Conservation (phyloP, 1,284 basidiomycete species). For the Sporisorium sorghi region DNA sequence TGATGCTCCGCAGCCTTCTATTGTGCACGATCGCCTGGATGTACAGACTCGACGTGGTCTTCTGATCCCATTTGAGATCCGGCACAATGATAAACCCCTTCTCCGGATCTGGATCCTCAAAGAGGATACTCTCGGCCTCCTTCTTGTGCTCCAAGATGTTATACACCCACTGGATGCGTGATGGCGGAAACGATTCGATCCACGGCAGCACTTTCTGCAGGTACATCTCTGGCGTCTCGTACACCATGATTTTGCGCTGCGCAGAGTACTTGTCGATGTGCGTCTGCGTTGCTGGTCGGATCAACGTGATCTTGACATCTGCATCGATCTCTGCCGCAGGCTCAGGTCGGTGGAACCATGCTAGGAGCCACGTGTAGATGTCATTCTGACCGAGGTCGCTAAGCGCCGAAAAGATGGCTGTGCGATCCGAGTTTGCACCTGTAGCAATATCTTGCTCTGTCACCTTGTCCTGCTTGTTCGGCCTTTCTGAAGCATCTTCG, state of each 20-base stretch:
- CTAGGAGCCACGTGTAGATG: constrained; percentile 66
- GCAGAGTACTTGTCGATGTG: constrained; percentile 78
- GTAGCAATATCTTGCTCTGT: background rate
- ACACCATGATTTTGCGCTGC: constrained; percentile 76
- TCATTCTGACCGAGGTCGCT: constrained; percentile 63
- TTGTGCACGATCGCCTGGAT: constrained; percentile 68
- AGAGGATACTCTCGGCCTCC: constrained; percentile 82
- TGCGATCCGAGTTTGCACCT: background rate
- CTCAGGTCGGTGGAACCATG: constrained; percentile 27
- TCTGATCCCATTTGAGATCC: constrained; percentile 78
- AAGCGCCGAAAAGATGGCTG: constrained; percentile 27
- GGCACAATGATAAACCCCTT: constrained; percentile 76
- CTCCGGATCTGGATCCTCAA: constrained; percentile 74
- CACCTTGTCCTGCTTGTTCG: background rate
- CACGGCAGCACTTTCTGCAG: constrained; percentile 53
- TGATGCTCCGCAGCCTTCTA: constrained; percentile 64
- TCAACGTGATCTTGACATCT: constrained; percentile 64
- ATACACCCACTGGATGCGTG: constrained; percentile 83
- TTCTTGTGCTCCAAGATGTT: constrained; percentile 84
- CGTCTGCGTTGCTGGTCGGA: constrained; percentile 58
- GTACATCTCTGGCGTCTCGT: constrained; percentile 66
- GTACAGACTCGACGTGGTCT: constrained; percentile 73
- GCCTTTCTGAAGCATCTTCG: background rate
- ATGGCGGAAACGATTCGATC: constrained; percentile 60
- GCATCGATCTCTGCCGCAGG: constrained; percentile 22